Evolutionary conservation across 768 basidiomycete species (phyloP).

Genomic region (Favolaschia claudopus): DNA sequence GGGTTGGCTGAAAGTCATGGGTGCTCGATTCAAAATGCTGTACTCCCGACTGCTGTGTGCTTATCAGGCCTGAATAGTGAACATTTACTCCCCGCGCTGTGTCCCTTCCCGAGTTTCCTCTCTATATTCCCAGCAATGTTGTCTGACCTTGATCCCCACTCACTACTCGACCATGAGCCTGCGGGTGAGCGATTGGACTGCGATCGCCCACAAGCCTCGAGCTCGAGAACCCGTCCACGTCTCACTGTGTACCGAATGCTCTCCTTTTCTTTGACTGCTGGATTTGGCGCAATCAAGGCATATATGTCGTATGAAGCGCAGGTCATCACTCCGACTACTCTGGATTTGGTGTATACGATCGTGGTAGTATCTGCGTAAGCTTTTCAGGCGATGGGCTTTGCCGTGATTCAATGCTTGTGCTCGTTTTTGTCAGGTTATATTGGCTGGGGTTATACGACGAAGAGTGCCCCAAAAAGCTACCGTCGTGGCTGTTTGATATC

Average conservation of each 20-base stretch:
- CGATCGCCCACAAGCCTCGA: no score
- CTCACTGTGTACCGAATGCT: slow-evolving; percentile 9
- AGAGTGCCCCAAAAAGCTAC: slow-evolving; percentile 1
- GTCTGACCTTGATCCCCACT: background rate
- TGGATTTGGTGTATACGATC: slow-evolving; percentile 13
- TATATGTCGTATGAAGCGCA: background rate
- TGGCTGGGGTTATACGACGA: slow-evolving; percentile 16
- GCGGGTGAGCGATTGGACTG: no score
- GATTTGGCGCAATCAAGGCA: slow-evolving; percentile 2
- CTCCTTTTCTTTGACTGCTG: background rate
- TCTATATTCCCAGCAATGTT: background rate
- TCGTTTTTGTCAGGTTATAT: background rate
- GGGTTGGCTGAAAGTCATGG: no score
- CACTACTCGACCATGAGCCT: background rate
- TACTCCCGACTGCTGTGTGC: no score
- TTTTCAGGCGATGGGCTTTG: background rate
- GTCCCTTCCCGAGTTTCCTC: no score
- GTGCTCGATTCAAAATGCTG: no score
- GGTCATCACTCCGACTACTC: background rate
- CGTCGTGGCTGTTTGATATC: slow-evolving; percentile 5
- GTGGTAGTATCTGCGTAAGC: slow-evolving; percentile 5
- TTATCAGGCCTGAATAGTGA: no score
- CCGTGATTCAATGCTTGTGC: background rate
- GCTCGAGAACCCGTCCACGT: slow-evolving; percentile 7
- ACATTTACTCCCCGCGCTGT: no score